phyloP scores from a whole-genome alignment of 108 stramenopile species.

The Cyclotella baltica region DNA sequence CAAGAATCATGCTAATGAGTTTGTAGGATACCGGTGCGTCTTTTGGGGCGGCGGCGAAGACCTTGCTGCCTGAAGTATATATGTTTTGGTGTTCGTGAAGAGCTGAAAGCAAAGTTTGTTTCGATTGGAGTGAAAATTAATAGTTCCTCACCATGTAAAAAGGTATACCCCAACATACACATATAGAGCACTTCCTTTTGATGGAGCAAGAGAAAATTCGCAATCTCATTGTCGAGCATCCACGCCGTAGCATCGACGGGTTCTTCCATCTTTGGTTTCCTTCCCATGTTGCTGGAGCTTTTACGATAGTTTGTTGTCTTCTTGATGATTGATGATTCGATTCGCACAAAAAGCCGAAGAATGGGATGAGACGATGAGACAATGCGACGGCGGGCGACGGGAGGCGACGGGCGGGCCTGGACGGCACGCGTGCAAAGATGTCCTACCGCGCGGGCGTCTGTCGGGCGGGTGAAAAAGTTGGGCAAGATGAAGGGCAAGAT shows the following conservation, averaged over 20 bases:
- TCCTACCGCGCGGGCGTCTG: too few species aligned
- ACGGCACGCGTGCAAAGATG: too few species aligned
- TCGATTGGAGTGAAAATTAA: neutral
- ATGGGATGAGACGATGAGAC: too few species aligned
- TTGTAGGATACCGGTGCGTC: slow-evolving; percentile 69
- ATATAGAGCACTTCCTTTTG: slow-evolving; percentile 74
- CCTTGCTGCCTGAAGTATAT: slow-evolving; percentile 66
- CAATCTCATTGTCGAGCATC: slow-evolving; percentile 78
- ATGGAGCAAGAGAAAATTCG: slow-evolving; percentile 78
- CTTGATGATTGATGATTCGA: neutral
- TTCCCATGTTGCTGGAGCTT: neutral
- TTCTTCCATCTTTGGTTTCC: neutral
- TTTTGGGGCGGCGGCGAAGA: slow-evolving; percentile 58
- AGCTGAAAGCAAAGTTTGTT: neutral
- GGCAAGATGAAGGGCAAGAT: too few species aligned
- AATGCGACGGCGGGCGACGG: too few species aligned
- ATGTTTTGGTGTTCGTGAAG: neutral
- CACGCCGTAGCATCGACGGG: slow-evolving; percentile 75
- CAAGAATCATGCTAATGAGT: slow-evolving; percentile 75
- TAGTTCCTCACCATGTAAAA: slow-evolving; percentile 63
- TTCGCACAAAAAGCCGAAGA: too few species aligned
- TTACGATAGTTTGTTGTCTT: neutral
- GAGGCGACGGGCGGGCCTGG: too few species aligned
- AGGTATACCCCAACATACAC: slow-evolving; percentile 78
- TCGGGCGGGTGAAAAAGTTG: too few species aligned